Evolutionary conservation across 495 filamentous ascomycete genomes (phyloP), one percentile per base, ranked within the genome.

Genomic region (Corynascus novoguineensis): DNA sequence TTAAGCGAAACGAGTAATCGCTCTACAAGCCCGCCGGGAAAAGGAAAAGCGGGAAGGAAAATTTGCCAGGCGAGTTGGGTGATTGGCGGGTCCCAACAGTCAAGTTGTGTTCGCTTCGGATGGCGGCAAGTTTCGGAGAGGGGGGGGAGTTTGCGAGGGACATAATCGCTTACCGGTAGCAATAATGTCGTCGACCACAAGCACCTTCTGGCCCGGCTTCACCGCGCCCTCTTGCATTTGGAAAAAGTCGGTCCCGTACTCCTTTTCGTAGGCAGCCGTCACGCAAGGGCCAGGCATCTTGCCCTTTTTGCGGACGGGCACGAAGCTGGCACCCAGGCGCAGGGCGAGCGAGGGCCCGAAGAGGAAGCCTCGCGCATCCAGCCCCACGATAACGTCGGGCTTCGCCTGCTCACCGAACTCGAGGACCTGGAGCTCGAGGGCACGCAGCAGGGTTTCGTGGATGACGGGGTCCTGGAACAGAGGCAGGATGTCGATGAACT

Each of bases 401-500:
- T 84, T 86, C 21, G 22, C 11, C 15, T 41, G 14, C 41, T 74
- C 72, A 45, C 66, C 68, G 50, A 76, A 77, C 44, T 81, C 74
- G 58, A 78, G 70, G 55, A 95, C 78, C 65, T 96, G 88, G 61
- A 97, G 80, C 71, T 96, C 89, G 57, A 97, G 84, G 21, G 90
- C 92, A 62, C 86, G 85, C 64, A 97, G 75, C 25, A 99, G 85
- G 25, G 83, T 77, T 53, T 78, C 77, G 73, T 97, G 93, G 49
- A 90, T 74, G 25, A 70, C 65, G n/a, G 83, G 82, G 62, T 89
- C 78, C 70, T 87, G 85, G 78, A 99, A 99, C 63, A 99, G 86
- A 31, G 93, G 95, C 57, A 99, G 84, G 75, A 99, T 97, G 74
- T 99, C 95, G 80, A 97, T 90, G 74, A 99, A 99, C 54, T 95